These are phyloP conservation scores for Phytophthora pisi DNA, from an alignment of 352 stramenopile genomes.

Conservation along the genomic window DNA sequence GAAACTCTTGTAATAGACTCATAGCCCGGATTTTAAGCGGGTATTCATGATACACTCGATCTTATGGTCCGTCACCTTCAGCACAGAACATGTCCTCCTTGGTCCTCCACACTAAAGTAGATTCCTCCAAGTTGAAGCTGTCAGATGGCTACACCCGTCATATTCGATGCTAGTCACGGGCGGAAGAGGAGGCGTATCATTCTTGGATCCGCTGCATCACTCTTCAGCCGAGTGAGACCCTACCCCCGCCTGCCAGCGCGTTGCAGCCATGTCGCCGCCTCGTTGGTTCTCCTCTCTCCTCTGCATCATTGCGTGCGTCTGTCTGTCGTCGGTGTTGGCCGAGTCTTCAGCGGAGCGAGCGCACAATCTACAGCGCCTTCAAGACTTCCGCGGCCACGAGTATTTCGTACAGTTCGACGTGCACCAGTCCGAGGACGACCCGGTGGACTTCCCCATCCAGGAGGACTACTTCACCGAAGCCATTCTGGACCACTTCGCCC, in stretches of 20 bases:
- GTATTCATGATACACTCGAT: too few species aligned
- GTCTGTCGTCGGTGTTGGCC: not conserved
- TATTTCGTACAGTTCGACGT: conserved; percentile 67
- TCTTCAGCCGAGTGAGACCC: not conserved
- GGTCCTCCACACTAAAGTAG: too few species aligned
- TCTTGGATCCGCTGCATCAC: not conserved
- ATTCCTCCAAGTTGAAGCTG: not conserved
- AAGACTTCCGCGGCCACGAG: conserved; percentile 70
- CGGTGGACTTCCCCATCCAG: conserved; percentile 38
- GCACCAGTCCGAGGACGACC: conserved; percentile 33
- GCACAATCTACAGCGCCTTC: conserved; percentile 59
- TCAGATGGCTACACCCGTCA: conserved; percentile 15
- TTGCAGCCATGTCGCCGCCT: conserved; percentile 13
- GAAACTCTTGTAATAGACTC: not conserved
- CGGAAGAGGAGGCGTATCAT: conserved; percentile 8
- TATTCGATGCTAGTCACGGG: conserved; percentile 28
- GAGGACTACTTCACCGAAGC: conserved; percentile 69
- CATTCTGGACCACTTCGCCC: conserved; percentile 75
- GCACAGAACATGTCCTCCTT: not conserved
- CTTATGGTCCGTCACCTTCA: not conserved
- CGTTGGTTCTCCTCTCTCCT: not conserved
- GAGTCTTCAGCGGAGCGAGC: conserved; percentile 19
- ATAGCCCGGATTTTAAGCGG: too few species aligned
- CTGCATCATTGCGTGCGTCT: conserved; percentile 8
- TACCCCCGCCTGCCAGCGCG: not conserved